Conservation (phyloP, 352 stramenopile genomes). For the Phytophthora lateralis region DNA sequence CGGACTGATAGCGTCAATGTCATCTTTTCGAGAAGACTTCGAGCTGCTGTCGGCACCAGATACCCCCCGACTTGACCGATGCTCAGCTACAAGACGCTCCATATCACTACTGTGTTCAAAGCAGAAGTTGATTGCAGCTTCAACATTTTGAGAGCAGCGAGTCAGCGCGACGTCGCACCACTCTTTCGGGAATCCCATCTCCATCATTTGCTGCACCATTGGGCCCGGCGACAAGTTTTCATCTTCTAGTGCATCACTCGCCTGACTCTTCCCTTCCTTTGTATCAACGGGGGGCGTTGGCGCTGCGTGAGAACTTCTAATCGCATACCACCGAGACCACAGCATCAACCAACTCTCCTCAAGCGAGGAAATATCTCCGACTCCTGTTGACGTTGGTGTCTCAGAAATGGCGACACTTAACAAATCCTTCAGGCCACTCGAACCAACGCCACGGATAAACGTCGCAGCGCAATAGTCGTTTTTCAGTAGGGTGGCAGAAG, state of each 20-base stretch:
- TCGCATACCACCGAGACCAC: slow-evolving; percentile 77
- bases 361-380: slow-evolving; percentile 73
- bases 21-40: slow-evolving; percentile 45
- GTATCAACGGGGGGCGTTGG: slow-evolving; percentile 31
- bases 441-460: slow-evolving; percentile 65
- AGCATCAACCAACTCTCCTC: slow-evolving; percentile 84
- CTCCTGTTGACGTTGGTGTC: slow-evolving; percentile 64
- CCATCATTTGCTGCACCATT: slow-evolving; percentile 93
- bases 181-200: slow-evolving; percentile 93
- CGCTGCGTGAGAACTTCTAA: slow-evolving; percentile 55
- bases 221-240: slow-evolving; percentile 48
- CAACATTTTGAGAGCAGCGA: slow-evolving; percentile 88
- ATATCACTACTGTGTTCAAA: slow-evolving; percentile 93
- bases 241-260: slow-evolving; percentile 26
- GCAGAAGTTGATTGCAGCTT: slow-evolving; percentile 92
- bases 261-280: slow-evolving; percentile 36
- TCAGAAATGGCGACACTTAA: slow-evolving; percentile 75
- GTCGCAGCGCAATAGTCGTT: slow-evolving; percentile 65
- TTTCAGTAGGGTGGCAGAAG: slow-evolving; percentile 72
- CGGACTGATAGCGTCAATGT: slow-evolving; percentile 70
- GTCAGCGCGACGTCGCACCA: slow-evolving; percentile 91
- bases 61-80: slow-evolving; percentile 58
- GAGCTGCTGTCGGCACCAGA: slow-evolving; percentile 20
- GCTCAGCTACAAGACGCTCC: slow-evolving; percentile 84
- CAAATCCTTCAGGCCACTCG: slow-evolving; percentile 65